Evolutionary conservation across 1,139 yeast genomes (phyloP).

Genomic region (Suhomyces chickasaworum): DNA sequence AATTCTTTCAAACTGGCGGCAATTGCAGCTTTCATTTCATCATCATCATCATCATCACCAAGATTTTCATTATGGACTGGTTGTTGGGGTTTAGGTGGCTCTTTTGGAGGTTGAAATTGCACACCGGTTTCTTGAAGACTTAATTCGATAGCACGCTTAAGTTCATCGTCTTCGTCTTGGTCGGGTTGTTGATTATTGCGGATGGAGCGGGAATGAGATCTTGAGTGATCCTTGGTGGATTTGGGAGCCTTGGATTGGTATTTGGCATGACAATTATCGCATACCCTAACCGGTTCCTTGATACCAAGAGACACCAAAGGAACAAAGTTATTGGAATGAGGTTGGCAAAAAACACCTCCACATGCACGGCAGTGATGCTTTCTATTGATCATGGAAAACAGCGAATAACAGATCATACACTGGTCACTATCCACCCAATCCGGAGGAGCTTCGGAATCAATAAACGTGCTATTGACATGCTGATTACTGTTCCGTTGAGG

Average conservation of each 20-base stretch:
- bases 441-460: conserved; percentile 93
- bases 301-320: conserved; percentile 87
- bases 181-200: conserved; percentile 17
- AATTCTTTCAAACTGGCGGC: conserved; percentile 87
- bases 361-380: conserved; percentile 97
- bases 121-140: conserved; percentile 63
- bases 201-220: conserved; percentile 1
- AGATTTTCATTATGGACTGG: conserved; percentile 8
- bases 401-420: conserved; percentile 89
- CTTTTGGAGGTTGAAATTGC: conserved; percentile 19
- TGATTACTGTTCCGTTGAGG: conserved; percentile 50
- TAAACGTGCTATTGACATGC: conserved; percentile 52
- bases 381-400: conserved; percentile 80
- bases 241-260: conserved; percentile 33
- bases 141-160: conserved; percentile 74
- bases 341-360: conserved; percentile 91
- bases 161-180: conserved; percentile 71
- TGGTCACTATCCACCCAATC: conserved; percentile 97
- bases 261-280: conserved; percentile 82
- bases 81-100: conserved; percentile 12
- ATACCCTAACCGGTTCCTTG: conserved; percentile 85
- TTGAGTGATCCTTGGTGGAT: conserved; percentile 1
- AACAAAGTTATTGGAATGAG: conserved; percentile 70
- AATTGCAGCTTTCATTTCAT: conserved; percentile 89
- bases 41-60: conserved; percentile 76